Evolutionary conservation across 129 eudicot species (phyloP).

Genomic region (Artemisia argyi): DNA sequence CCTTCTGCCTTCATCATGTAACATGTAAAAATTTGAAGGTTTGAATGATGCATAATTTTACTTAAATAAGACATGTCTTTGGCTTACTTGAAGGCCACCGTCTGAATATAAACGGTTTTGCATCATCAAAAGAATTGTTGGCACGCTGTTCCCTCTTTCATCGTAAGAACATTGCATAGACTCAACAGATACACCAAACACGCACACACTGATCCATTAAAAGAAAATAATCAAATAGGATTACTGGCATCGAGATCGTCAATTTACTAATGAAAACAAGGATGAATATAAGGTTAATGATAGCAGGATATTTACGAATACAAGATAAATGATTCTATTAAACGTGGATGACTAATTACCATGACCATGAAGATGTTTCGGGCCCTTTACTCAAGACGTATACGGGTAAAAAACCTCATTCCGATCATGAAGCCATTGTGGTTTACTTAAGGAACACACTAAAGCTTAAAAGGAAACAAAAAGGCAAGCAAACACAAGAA

Average conservation of each 20-base stretch:
- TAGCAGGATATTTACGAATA: neutral
- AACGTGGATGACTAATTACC: neutral
- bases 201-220: slow-evolving; percentile 50
- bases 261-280: neutral
- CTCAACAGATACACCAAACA: slow-evolving; percentile 89
- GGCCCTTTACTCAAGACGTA: neutral
- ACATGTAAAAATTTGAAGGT: neutral
- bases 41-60: neutral
- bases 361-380: neutral
- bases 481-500: no score
- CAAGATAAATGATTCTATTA: no score
- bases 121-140: slow-evolving; percentile 84
- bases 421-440: slow-evolving; percentile 9
- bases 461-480: no score
- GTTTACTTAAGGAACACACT: no score
- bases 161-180: slow-evolving; percentile 93
- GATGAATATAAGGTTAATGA: neutral
- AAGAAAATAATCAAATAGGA: neutral
- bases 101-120: slow-evolving; percentile 73
- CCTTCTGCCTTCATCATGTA: slow-evolving; percentile 71
- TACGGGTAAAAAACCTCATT: neutral
- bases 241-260: neutral
- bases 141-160: slow-evolving; percentile 79
- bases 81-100: slow-evolving; percentile 85
- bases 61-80: neutral